These are phyloP conservation scores for Rehmannia glutinosa DNA, from an alignment of 257 asterid species.

Conservation along the genomic window DNA sequence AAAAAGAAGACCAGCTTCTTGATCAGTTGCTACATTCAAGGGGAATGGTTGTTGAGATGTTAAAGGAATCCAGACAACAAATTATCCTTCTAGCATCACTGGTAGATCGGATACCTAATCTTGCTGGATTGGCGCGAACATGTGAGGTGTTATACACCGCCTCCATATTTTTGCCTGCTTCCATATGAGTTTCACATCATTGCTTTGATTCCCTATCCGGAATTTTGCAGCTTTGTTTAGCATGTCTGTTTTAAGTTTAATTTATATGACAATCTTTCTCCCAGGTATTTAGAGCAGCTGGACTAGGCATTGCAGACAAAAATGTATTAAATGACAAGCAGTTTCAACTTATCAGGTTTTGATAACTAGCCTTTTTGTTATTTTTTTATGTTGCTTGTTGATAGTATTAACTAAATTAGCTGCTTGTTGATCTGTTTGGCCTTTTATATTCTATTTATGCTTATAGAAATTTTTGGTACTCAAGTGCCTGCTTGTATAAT, in stretches of 20 bases:
- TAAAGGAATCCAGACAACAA: conserved; percentile 63
- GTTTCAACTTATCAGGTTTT: conserved; percentile 91
- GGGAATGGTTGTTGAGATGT: conserved; percentile 55
- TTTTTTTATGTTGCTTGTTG: background rate
- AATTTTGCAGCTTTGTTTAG: conserved; percentile 5
- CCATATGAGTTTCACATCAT: background rate
- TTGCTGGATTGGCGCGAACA: conserved; percentile 94
- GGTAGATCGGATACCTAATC: conserved; percentile 93
- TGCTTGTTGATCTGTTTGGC: background rate
- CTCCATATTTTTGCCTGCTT: conserved; percentile 5
- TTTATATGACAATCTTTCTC: conserved; percentile 12
- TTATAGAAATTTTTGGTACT: background rate
- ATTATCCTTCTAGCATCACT: conserved; percentile 77
- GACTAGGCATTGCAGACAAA: conserved; percentile 75
- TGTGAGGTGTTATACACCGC: conserved; percentile 60
- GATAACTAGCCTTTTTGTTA: background rate
- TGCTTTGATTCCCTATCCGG: background rate
- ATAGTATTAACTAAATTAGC: background rate
- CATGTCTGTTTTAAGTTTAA: background rate
- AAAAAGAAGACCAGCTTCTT: conserved; percentile 72
- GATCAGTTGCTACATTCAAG: conserved; percentile 63
- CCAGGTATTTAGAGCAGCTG: conserved; percentile 83
- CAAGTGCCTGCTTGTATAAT: background rate
- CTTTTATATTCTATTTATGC: background rate
- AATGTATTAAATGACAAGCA: conserved; percentile 78